Evolutionary conservation across 2,329 filamentous ascomycete genomes (phyloP), one percentile per base, ranked within the genome.

Genomic region (Penicillium sp.): DNA sequence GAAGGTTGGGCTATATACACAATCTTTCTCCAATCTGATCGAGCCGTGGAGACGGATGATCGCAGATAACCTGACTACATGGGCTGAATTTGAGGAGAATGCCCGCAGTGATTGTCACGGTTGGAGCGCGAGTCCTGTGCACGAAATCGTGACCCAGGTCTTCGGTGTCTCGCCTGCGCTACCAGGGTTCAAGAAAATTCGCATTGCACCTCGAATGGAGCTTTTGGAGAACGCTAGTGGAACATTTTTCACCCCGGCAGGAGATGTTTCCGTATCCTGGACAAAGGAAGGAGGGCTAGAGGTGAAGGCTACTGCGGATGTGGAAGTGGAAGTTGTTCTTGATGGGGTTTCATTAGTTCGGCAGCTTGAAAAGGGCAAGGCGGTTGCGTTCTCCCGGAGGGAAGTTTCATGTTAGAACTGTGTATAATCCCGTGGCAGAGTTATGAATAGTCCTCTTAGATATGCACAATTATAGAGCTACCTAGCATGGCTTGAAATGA

Each of bases 21-120:
- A 68, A 42, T 58, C 64, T 24, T 68, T 66, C 57, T 17, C 33
- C 9, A 57, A 56, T 12, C 49, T 70, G 22, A 56, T 70, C 10
- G 56, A 64, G 15, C 69, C 69, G 7, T 70, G 68, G 68, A 57
- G 63, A 53, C 62, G 56, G 40, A 70, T 70, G 69, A 64, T 71
- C 33, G 58, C 44, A 15, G 59, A 68, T 33, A 64, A 70, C n/a
- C 44, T 71, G 19, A 71, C 68, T 6, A 70, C 69, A 8, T 71
- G 69, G 69, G 67, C 67, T n/a, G 69, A 71, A 51, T 68, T 64
- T 26, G 68, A 65, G 30, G 56, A 64, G 19, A 70, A 66, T 60
- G 60, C 65, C 38, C 68, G 69, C 17, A 70, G 67, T 47, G 69
- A 71, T 40, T 71, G 69, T 13, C 69, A 71, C 30, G 69, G 64